These are phyloP conservation scores for Leccinum pachyderme DNA, from an alignment of 1,284 basidiomycete genomes.

Conservation along the genomic window DNA sequence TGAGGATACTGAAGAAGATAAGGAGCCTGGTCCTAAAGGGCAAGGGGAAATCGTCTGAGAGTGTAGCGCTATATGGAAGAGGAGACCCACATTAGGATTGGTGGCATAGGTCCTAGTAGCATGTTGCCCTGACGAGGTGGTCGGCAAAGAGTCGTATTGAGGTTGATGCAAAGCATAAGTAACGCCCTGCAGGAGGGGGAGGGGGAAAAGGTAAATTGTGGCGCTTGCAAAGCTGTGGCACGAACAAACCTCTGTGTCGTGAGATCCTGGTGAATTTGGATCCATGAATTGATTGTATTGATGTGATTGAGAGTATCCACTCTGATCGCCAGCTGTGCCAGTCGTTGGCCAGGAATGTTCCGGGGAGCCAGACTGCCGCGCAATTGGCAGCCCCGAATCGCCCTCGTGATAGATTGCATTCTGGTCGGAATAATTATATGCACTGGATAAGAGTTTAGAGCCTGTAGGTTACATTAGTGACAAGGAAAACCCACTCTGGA, in stretches of 20 bases:
- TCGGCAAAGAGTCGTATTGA: background rate
- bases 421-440: slow-evolving; percentile 1
- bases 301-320: slow-evolving; percentile 2
- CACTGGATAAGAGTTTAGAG: slow-evolving; percentile 11
- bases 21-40: slow-evolving; percentile 7
- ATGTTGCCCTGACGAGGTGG: background rate
- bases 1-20: background rate
- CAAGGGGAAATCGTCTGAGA: background rate
- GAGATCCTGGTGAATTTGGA: background rate
- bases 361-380: background rate
- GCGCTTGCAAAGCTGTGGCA: slow-evolving; percentile 5
- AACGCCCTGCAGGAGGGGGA: slow-evolving; percentile 8
- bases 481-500: slow-evolving; percentile 15
- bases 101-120: slow-evolving; percentile 7
- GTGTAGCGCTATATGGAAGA: background rate
- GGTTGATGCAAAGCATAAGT: background rate
- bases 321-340: background rate
- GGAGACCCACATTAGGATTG: slow-evolving; percentile 6
- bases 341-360: slow-evolving; percentile 6
- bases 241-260: slow-evolving; percentile 11
- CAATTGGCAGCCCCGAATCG: background rate
- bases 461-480: background rate
- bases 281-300: slow-evolving; percentile 1
- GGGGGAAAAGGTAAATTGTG: background rate
- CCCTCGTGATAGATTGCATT: slow-evolving; percentile 5